Evolutionary conservation across 139 green algal species (phyloP), one percentile per base, ranked within the genome.

Genomic region (Astrephomene gubernaculifera): DNA sequence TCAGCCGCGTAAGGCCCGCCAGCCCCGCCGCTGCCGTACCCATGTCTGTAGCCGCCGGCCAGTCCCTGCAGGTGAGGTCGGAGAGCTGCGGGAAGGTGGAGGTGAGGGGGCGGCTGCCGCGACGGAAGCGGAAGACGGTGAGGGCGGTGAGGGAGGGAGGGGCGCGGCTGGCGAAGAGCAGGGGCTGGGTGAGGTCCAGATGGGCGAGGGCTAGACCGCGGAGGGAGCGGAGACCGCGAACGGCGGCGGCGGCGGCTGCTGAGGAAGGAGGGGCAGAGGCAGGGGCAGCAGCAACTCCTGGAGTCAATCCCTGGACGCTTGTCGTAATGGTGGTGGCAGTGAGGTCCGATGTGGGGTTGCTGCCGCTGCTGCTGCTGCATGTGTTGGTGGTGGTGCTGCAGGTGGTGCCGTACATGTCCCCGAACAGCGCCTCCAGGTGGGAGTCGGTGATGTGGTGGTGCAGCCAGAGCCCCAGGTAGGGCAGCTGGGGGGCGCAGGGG

Each of bases 401-500:
- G n/a, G n/a, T n/a, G n/a, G n/a, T n/a, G n/a, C n/a, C n/a, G n/a
- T n/a, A n/a, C n/a, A n/a, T n/a, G n/a, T n/a, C 43, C 4, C 38
- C 38, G 57, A 82, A 71, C 27, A 82, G 75, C 0, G 38, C 57
- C 0, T 71, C 57, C 38, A 82, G 38, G 39, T 82, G 75, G 25
- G 27, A 8, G 52, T 82, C 75, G 25, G 25, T 68, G 49, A 71
- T 31, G 25, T 45, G 12, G 19, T 64, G 41, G 60, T 83, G 76
- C n/a, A 83, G 61, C 76, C 76, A 83, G 36, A 83, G 76, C 0
- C 35, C n/a, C 41, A 83, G 76, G 61, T 64, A 27, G 41, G 41
- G 4, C 41, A 83, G 61, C 1, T 36, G 39, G 4, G 76, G 76
- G n/a, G 4, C 29, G 41, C 12, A 33, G 41, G 3, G 0, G 7